phyloP scores from a whole-genome alignment of 1,284 basidiomycete species.

The Ganoderma boninense region DNA sequence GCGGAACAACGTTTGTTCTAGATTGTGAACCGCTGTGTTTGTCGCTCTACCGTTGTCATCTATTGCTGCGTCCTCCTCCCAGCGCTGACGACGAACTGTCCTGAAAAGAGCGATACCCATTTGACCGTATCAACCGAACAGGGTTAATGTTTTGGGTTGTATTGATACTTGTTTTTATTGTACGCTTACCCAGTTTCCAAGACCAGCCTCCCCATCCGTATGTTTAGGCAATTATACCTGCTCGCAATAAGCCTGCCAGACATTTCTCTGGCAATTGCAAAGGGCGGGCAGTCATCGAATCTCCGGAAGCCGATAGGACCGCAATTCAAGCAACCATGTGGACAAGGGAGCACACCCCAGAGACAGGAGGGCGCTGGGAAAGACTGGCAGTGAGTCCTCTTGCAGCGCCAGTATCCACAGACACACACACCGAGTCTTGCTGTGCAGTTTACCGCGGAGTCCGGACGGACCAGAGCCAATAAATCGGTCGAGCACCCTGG shows the following conservation, averaged over 20 bases:
- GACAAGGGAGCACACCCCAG: background rate
- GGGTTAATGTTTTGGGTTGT: background rate
- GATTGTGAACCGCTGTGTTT: conserved; percentile 17
- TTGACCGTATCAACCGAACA: conserved; percentile 8
- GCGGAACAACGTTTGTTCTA: conserved; percentile 21
- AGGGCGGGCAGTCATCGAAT: background rate
- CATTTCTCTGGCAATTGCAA: background rate
- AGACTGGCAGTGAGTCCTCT: background rate
- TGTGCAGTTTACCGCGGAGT: conserved; percentile 1
- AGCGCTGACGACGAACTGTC: conserved; percentile 15
- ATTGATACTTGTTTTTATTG: background rate
- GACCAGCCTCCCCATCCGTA: background rate
- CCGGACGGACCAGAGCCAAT: conserved; percentile 1
- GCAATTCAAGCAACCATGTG: background rate
- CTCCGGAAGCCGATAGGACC: background rate
- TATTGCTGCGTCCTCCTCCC: conserved; percentile 13
- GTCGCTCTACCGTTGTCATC: conserved; percentile 15
- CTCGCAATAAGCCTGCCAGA: background rate
- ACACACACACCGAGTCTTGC: background rate
- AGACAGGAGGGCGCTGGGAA: background rate
- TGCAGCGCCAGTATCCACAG: background rate
- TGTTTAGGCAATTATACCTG: background rate
- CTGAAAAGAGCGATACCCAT: conserved; percentile 8
- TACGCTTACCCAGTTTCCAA: background rate
- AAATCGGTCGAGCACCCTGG: conserved; percentile 3